phyloP scores from a whole-genome alignment of 75 land plant genomes.

The Azolla pinnata region DNA sequence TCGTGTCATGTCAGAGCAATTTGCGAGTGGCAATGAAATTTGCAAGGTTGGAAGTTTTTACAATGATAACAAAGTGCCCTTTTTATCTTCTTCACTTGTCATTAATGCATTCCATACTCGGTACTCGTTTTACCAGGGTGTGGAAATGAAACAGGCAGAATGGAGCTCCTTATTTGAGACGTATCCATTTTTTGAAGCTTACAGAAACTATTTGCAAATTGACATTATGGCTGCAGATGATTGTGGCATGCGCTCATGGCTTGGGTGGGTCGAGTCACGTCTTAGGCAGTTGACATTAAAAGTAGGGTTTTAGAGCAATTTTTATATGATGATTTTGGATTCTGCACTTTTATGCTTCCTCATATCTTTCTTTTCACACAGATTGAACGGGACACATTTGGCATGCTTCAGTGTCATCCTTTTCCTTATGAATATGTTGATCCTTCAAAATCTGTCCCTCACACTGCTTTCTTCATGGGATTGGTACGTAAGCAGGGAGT shows the following conservation, averaged over 20 bases:
- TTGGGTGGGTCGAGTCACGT: conserved; percentile 96
- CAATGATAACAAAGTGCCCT: too few relatives aligned
- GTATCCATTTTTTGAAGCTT: conserved; percentile 78
- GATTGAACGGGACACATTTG: conserved; percentile 75
- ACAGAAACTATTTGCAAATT: conserved; percentile 80
- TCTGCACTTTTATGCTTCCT: background rate
- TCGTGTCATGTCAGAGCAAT: conserved; percentile 87
- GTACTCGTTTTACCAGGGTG: conserved; percentile 32
- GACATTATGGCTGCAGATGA: conserved; percentile 68
- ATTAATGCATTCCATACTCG: too few relatives aligned
- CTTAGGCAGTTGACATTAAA: conserved; percentile 72
- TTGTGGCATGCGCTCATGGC: conserved; percentile 74
- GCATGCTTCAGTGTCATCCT: conserved; percentile 91
- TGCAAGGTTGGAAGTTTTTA: conserved; percentile 49
- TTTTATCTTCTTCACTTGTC: too few relatives aligned
- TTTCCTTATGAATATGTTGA: conserved; percentile 75
- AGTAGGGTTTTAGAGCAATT: conserved; percentile 29
- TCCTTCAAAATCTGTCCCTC: conserved; percentile 38
- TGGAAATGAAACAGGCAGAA: conserved; percentile 49
- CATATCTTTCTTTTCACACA: conserved; percentile 13
- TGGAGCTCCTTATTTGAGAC: conserved; percentile 71
- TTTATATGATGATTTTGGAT: background rate
- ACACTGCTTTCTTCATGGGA: conserved; percentile 75
- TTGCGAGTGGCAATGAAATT: conserved; percentile 62
- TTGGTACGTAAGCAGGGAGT: conserved; percentile 68